Evolutionary conservation across 495 filamentous ascomycete species (phyloP).

Genomic region (Xylona heveae): DNA sequence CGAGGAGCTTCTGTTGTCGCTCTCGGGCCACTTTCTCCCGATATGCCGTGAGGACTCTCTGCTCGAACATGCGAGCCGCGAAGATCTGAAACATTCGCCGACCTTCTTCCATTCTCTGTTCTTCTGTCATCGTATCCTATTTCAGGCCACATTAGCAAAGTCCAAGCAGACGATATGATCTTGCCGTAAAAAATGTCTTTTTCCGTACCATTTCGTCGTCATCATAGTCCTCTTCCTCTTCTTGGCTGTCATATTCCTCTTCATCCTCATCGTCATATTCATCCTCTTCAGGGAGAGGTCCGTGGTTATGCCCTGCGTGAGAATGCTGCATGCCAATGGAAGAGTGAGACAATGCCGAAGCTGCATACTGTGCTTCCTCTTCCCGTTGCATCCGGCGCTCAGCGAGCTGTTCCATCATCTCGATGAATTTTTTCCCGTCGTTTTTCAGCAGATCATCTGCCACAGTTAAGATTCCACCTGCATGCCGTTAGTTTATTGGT

Average conservation of each 20-base stretch:
- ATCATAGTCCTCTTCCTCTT: conserved; percentile 70
- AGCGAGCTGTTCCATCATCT: conserved; percentile 99
- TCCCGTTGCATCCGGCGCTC: conserved; percentile 94
- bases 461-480: conserved; percentile 95
- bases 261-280: conserved; percentile 62
- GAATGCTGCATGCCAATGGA: conserved; percentile 18
- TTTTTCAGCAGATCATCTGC: conserved; percentile 97
- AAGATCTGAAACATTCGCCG: conserved; percentile 99
- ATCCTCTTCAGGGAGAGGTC: conserved; percentile 46
- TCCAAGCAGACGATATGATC: conserved; percentile 4
- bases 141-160: conserved; percentile 15
- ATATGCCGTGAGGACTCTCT: conserved; percentile 90
- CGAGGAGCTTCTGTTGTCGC: conserved; percentile 73
- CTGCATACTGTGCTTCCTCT: conserved; percentile 61
- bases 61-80: conserved; percentile 97
- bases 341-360: conserved; percentile 30
- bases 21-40: conserved; percentile 88
- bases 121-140: conserved; percentile 90
- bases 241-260: conserved; percentile 72
- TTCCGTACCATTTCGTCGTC: conserved; percentile 60
- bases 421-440: conserved; percentile 98
- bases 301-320: conserved; percentile 31
- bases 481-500: conserved; percentile 8
- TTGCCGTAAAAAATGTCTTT: conserved; percentile 4
- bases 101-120: conserved; percentile 97